These are phyloP conservation scores for Salix suchowensis DNA, from an alignment of 345 rosid species.

Conservation along the genomic window DNA sequence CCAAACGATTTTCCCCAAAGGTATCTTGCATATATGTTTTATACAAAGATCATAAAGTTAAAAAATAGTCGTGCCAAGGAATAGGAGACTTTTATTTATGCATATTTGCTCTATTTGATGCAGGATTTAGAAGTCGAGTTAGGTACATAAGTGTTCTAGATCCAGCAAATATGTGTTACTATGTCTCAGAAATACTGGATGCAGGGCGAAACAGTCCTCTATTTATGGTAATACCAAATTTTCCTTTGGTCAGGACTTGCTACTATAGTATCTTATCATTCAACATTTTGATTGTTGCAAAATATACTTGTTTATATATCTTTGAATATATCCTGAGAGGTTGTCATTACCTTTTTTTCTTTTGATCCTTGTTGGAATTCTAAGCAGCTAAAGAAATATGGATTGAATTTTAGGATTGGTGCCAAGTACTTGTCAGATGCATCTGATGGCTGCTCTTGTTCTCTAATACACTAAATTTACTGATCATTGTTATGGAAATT, in stretches of 20 bases:
- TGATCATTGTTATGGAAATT: neutral
- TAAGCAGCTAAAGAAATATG: neutral
- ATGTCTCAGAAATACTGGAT: constrained; percentile 87
- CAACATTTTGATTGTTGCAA: neutral
- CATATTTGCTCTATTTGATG: constrained; percentile 24
- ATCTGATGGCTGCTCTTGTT: neutral
- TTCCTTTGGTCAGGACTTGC: neutral
- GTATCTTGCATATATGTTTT: constrained; percentile 30
- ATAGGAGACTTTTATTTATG: constrained; percentile 2
- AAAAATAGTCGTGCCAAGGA: neutral
- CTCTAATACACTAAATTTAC: neutral
- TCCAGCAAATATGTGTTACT: constrained; percentile 68
- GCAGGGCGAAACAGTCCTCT: constrained; percentile 64
- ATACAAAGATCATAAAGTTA: neutral
- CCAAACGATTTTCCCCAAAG: constrained; percentile 87
- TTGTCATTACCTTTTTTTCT: neutral
- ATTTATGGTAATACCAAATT: constrained; percentile 58
- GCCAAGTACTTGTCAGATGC: too few relatives aligned
- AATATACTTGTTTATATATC: neutral
- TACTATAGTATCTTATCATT: neutral
- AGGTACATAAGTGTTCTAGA: constrained; percentile 72
- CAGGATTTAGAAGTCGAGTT: constrained; percentile 95
- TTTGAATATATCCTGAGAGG: neutral
- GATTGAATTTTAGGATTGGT: neutral
- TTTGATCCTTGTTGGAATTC: neutral